Evolutionary conservation across 2,329 filamentous ascomycete species (phyloP).

Genomic region (Endoconidiophora polonica): DNA sequence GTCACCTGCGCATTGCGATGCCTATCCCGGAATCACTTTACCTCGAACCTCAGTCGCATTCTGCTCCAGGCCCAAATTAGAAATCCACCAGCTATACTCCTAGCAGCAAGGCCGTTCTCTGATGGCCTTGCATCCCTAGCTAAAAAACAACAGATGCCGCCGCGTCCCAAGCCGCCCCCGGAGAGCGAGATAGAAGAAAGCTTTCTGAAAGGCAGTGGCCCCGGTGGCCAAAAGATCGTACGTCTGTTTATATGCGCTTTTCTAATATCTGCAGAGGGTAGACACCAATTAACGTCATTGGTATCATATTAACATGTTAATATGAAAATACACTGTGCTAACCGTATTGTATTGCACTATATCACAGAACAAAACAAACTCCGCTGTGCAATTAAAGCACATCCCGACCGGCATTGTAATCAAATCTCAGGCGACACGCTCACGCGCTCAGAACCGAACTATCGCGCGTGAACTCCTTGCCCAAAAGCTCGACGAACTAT

Average conservation of each 20-base stretch:
- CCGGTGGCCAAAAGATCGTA: slow-evolving; percentile 91
- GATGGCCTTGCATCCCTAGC: neutral
- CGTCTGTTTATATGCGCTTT: slow-evolving; percentile 14
- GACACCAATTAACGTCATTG: no score
- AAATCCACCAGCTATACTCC: slow-evolving; percentile 2
- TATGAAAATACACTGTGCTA: neutral
- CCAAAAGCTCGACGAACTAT: slow-evolving; percentile 53
- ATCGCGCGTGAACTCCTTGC: slow-evolving; percentile 65
- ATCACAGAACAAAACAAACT: slow-evolving; percentile 79
- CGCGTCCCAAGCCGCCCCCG: slow-evolving; percentile 52
- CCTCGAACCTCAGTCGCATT: no score
- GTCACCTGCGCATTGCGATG: no score
- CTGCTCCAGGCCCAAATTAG: neutral
- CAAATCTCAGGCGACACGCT: slow-evolving; percentile 85
- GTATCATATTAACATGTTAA: neutral
- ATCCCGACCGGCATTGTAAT: slow-evolving; percentile 80
- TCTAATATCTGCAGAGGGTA: no score
- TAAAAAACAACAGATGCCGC: slow-evolving; percentile 48
- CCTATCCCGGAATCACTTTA: no score
- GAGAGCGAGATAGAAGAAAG: slow-evolving; percentile 68
- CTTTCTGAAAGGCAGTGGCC: slow-evolving; percentile 82
- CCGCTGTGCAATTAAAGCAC: slow-evolving; percentile 84
- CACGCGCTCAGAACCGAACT: slow-evolving; percentile 71
- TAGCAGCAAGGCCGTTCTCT: neutral
- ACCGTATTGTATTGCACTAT: neutral